These are phyloP conservation scores for Diospyros lotus DNA, from an alignment of 148 eudicot species.

Conservation along the genomic window DNA sequence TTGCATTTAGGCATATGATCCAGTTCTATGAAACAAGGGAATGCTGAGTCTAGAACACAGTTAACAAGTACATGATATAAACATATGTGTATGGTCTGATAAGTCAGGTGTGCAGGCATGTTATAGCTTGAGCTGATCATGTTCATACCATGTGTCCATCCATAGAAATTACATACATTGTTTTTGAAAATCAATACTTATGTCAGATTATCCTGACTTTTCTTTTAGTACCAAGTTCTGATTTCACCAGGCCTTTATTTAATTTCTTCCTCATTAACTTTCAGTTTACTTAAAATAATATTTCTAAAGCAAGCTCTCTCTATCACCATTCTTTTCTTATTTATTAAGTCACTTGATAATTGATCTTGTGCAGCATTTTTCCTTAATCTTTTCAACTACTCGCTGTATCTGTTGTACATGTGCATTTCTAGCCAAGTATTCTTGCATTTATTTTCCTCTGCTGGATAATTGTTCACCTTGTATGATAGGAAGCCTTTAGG, in stretches of 20 bases:
- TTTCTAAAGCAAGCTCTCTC: too few species aligned
- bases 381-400: too few species aligned
- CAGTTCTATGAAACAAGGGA: not conserved
- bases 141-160: not conserved
- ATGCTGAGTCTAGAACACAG: not conserved
- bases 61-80: not conserved
- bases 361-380: too few species aligned
- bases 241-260: not conserved
- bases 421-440: too few species aligned
- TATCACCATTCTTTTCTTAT: too few species aligned
- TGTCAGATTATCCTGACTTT: not conserved
- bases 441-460: too few species aligned
- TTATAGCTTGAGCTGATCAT: not conserved
- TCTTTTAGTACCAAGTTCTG: not conserved
- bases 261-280: too few species aligned
- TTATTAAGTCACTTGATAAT: too few species aligned
- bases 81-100: not conserved
- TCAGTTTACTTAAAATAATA: too few species aligned
- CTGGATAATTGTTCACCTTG: too few species aligned
- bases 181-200: not conserved
- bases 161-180: not conserved
- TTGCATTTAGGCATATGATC: not conserved
- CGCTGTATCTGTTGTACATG: too few species aligned
- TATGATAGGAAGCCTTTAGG: too few species aligned
- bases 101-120: not conserved